Evolutionary conservation across 345 rosid species (phyloP).

Genomic region (Salix exigua): DNA sequence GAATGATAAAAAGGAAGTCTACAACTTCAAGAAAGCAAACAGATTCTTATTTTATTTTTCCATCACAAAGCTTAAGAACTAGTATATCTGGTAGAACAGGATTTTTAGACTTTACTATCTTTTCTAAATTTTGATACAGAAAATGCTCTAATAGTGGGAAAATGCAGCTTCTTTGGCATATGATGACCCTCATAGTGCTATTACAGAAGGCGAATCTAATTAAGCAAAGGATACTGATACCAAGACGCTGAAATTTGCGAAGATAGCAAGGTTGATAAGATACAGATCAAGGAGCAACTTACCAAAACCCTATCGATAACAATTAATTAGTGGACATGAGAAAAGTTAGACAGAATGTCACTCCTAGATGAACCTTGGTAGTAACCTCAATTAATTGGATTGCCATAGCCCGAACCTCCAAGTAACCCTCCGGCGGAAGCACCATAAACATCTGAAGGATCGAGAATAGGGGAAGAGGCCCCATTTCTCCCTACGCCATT

Average conservation of each 20-base stretch:
- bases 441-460: constrained; percentile 59
- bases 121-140: constrained; percentile 14
- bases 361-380: not conserved
- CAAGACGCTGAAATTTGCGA: constrained; percentile 17
- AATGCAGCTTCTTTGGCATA: constrained; percentile 26
- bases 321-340: constrained; percentile 32
- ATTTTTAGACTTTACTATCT: constrained; percentile 6
- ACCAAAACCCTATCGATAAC: constrained; percentile 30
- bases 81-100: constrained; percentile 17
- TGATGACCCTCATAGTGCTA: constrained; percentile 16
- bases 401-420: constrained; percentile 62
- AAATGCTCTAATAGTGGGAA: constrained; percentile 2
- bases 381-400: constrained; percentile 48
- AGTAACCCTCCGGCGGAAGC: constrained; percentile 56
- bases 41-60: constrained; percentile 1
- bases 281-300: constrained; percentile 21
- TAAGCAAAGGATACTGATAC: constrained; percentile 12
- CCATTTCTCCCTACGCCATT: constrained; percentile 42
- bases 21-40: constrained; percentile 28
- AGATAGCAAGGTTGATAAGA: constrained; percentile 11
- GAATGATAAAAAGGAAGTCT: not conserved
- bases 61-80: constrained; percentile 19
- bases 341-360: constrained; percentile 12
- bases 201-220: constrained; percentile 15
- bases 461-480: constrained; percentile 54